phyloP scores from a whole-genome alignment of 148 eudicot species.

The Amaranthus palmeri region DNA sequence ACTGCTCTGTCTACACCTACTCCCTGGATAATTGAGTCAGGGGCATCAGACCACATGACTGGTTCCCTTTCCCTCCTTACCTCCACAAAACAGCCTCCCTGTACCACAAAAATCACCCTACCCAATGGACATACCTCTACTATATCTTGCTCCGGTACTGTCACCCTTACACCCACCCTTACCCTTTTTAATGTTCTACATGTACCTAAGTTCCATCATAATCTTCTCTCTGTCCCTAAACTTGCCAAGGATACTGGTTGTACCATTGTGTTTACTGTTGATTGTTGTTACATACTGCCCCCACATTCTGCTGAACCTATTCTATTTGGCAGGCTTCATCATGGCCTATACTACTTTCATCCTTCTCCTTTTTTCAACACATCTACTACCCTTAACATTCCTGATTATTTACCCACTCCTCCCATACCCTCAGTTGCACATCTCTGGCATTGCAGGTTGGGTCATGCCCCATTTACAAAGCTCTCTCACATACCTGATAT shows the following conservation, averaged over 20 bases:
- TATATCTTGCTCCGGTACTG: not conserved
- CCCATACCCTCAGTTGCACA: no score
- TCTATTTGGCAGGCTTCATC: no score
- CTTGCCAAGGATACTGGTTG: not conserved
- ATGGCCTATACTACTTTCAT: not conserved
- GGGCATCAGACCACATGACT: not conserved
- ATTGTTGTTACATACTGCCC: not conserved
- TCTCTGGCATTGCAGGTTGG: not conserved
- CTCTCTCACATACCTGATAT: not conserved
- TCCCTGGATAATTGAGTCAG: not conserved
- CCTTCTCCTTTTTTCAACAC: no score
- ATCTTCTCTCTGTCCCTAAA: not conserved
- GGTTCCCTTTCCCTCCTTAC: not conserved
- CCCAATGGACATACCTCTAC: not conserved
- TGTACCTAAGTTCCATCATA: not conserved
- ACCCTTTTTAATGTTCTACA: not conserved
- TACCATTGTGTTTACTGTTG: no score
- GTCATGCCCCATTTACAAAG: not conserved
- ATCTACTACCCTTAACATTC: not conserved
- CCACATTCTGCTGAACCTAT: not conserved
- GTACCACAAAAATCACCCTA: not conserved
- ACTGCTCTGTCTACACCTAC: no score
- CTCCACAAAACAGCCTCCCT: no score
- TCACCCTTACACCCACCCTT: not conserved
- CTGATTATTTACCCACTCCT: no score